Evolutionary conservation across 2,329 filamentous ascomycete species (phyloP), one percentile per base, ranked within the genome.

Genomic region (Colletotrichum filicis): DNA sequence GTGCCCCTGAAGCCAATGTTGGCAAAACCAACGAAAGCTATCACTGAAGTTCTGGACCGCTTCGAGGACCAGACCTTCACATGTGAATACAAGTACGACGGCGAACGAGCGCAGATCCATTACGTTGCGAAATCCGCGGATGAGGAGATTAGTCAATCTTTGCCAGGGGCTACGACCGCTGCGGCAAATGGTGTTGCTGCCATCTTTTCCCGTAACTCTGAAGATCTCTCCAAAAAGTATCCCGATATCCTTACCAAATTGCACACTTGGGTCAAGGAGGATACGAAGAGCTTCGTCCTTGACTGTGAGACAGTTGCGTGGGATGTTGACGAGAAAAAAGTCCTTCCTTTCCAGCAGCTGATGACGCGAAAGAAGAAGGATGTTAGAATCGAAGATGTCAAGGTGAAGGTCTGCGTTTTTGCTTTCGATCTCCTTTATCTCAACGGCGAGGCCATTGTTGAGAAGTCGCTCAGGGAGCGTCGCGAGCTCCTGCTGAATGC

Each of bases 341-440:
- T 99, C 16, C 83, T 99, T 52, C 97, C 97, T 0, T 99, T 99
- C 86, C 97, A 99, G 82, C 95, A 98, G 80, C 89, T 99, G 57
- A 98, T 98, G 97, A 98, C 97, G 16, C 90, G 97, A 67, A 99
- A 99, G 86, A 93, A 94, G 82, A 99, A 98, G 85, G 96, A 98
- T 77, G 97, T 98, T 79, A 98, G 97, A 82, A 88, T 94, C 8
- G 95, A 98, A 80, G 96, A 98, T 77, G 93, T 98, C 74, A 98
- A 97, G 81, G 93, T 98, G 84, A 97, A 97, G 81, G 96, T 98
- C 57, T 98, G 95, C 82, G 95, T 98, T 11, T 98, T 98, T 82
- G 97, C 96, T 3, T 98, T 98, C 81, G 97, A 98, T 80, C 85
- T 99, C 68, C 88, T 99, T 11, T 99, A 97, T 82, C 88, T 98